Conservation (phyloP, 345 rosid genomes). For the Dipteronia sinensis region DNA sequence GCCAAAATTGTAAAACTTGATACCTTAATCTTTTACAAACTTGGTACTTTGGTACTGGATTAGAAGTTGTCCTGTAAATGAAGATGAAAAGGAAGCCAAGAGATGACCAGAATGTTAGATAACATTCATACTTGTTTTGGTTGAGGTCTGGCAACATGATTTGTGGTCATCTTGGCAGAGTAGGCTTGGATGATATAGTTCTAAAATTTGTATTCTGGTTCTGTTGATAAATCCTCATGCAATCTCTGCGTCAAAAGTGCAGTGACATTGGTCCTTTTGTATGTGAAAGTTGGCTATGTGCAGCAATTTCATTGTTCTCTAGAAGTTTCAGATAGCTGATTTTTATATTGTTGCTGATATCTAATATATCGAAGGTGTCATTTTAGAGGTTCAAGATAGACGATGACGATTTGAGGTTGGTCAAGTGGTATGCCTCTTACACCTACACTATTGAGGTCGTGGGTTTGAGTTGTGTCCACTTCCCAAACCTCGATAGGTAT, state of each 20-base stretch:
- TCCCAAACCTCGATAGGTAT: too few relatives aligned
- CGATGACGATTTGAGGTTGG: not conserved
- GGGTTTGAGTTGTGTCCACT: too few relatives aligned
- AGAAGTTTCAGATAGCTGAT: not conserved
- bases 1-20: too few relatives aligned
- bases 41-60: too few relatives aligned
- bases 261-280: not conserved
- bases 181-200: not conserved
- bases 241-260: not conserved
- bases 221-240: not conserved
- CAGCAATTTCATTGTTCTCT: not conserved
- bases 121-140: not conserved
- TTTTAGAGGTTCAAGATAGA: not conserved
- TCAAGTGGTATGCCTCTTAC: too few relatives aligned
- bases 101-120: not conserved
- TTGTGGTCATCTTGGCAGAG: not conserved
- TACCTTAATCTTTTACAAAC: too few relatives aligned
- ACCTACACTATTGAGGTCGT: too few relatives aligned
- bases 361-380: not conserved
- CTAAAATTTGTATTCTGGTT: not conserved
- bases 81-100: too few relatives aligned
- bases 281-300: not conserved
- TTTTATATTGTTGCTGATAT: not conserved
- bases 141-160: not conserved
- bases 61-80: too few relatives aligned